Conservation (phyloP, 371 early-diverging fungal genomes). For the Sporodiniella umbellata region DNA sequence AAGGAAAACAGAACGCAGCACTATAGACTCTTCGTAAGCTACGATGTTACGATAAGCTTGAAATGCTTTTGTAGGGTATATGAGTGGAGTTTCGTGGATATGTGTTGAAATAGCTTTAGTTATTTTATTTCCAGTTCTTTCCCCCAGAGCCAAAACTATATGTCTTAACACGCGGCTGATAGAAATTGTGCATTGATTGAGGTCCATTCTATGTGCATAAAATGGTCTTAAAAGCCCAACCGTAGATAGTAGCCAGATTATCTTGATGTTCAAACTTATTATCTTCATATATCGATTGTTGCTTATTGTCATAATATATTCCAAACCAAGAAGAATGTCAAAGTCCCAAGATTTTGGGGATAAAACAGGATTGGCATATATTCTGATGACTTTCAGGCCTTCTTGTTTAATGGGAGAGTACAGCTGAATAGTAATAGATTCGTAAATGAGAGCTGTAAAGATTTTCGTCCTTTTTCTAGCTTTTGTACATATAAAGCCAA, state of each 20-base stretch:
- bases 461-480: not conserved
- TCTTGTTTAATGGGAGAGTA: not conserved
- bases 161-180: not conserved
- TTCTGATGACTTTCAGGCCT: not conserved
- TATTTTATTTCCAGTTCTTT: not conserved
- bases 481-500: too few relatives aligned
- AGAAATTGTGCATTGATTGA: not conserved
- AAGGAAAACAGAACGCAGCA: not conserved
- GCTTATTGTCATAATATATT: not conserved
- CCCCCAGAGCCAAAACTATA: constrained; percentile 10
- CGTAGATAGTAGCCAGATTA: constrained; percentile 17
- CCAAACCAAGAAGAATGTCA: constrained; percentile 3
- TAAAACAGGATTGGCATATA: constrained; percentile 6
- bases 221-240: constrained; percentile 22
- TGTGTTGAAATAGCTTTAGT: not conserved
- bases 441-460: constrained; percentile 2
- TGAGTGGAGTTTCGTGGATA: constrained; percentile 1
- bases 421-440: constrained; percentile 4
- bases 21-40: too few relatives aligned
- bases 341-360: not conserved
- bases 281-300: too few relatives aligned
- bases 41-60: too few relatives aligned
- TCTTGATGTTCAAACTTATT: constrained; percentile 17
- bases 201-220: constrained; percentile 20
- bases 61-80: constrained; percentile 17